Percentiles rank a stretch among this genome's conserved stretches.
These are phyloP conservation scores for Suhomyces wounanorum DNA, from an alignment of 1,139 yeast genomes.

Conservation along the genomic window DNA sequence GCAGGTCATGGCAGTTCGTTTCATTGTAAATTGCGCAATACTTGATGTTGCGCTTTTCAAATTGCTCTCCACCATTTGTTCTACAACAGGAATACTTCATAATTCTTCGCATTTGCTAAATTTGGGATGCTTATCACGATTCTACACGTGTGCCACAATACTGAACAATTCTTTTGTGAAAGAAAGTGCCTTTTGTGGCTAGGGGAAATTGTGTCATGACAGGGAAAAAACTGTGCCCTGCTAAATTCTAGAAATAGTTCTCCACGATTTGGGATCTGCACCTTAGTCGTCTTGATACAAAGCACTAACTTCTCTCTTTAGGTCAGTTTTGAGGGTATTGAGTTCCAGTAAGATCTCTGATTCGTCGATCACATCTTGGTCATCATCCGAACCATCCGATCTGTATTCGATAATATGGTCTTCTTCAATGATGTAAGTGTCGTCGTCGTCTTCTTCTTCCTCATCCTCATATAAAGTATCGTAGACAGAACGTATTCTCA, in stretches of 20 bases:
- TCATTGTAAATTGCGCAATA: slow-evolving; percentile 5
- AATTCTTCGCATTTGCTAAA: background rate
- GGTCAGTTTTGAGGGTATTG: slow-evolving; percentile 14
- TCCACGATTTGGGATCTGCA: background rate
- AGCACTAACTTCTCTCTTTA: slow-evolving; percentile 7
- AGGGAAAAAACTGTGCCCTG: background rate
- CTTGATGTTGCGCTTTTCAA: background rate
- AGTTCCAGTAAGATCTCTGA: slow-evolving; percentile 13
- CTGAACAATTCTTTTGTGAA: slow-evolving; percentile 4
- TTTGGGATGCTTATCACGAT: slow-evolving; percentile 4
- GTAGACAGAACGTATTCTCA: slow-evolving; percentile 11
- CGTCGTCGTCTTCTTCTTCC: slow-evolving; percentile 31
- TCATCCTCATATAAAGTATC: slow-evolving; percentile 26
- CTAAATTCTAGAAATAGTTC: background rate
- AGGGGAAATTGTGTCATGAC: background rate
- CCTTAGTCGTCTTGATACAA: slow-evolving; percentile 16
- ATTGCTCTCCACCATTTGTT: background rate
- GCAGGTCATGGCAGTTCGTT: background rate
- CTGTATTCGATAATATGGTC: slow-evolving; percentile 15
- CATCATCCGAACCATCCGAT: slow-evolving; percentile 12
- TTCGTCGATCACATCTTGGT: slow-evolving; percentile 18
- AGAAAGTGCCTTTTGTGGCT: background rate
- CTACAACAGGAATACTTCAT: background rate
- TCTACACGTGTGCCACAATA: slow-evolving; percentile 6
- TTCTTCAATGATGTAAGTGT: slow-evolving; percentile 26